A percentile compares a stretch with the other conserved stretches of the same genome.
Conservation (phyloP, 495 filamentous ascomycete genomes). For the Trichocladium antarcticum region DNA sequence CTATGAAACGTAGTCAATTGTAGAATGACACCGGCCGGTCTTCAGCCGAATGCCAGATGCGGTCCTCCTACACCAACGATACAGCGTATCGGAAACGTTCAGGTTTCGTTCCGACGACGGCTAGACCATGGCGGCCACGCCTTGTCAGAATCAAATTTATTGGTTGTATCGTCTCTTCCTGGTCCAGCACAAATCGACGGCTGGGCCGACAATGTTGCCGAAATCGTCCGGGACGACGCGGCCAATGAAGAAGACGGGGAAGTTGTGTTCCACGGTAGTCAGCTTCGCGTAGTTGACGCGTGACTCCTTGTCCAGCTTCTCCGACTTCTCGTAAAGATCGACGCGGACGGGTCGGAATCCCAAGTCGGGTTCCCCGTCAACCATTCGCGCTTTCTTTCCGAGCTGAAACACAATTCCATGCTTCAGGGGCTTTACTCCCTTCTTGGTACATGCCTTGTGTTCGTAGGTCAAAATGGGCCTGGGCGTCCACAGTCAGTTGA, state of each 20-base stretch:
- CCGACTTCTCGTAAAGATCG: slow-evolving; percentile 22
- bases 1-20: slow-evolving; percentile 9
- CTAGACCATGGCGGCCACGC: neutral
- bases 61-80: neutral
- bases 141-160: neutral
- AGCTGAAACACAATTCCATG: slow-evolving; percentile 36
- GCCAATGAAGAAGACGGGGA: slow-evolving; percentile 38
- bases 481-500: slow-evolving; percentile 1
- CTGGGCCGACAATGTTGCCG: slow-evolving; percentile 26
- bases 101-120: neutral
- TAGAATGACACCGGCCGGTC: slow-evolving; percentile 6
- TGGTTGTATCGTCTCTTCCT: slow-evolving; percentile 26
- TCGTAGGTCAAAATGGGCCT: slow-evolving; percentile 42
- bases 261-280: slow-evolving; percentile 40
- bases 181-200: slow-evolving; percentile 38
- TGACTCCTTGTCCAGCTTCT: slow-evolving; percentile 35
- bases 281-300: slow-evolving; percentile 39
- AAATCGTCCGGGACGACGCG: slow-evolving; percentile 25
- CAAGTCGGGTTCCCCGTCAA: slow-evolving; percentile 31
- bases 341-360: slow-evolving; percentile 33
- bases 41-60: slow-evolving; percentile 8
- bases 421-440: slow-evolving; percentile 35
- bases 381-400: slow-evolving; percentile 18
- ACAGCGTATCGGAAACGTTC: neutral
- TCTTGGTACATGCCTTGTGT: slow-evolving; percentile 34